Base-by-base conservation (phyloP, 768 basidiomycete species). In the Cystobasidiopsis lactophilus region DNA sequence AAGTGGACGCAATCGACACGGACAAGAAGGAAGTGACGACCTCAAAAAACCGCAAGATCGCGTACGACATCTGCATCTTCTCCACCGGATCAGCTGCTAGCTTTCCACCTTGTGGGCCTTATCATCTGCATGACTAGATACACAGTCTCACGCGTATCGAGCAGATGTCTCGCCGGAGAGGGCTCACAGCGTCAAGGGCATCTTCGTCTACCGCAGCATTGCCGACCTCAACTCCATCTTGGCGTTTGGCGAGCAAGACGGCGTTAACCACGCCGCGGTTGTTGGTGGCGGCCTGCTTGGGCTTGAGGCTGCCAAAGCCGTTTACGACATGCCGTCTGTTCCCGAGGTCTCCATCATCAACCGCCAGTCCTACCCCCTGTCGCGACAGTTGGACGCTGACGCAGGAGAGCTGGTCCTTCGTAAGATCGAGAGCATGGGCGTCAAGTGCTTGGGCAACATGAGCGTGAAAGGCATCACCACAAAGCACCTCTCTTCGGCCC, bases 131-230 rank as follows among this genome's bases (percentile, higher is more conserved):
- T n/a, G n/a, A n/a, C n/a, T n/a, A n/a, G n/a, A n/a, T n/a, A n/a
- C n/a, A n/a, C n/a, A n/a, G n/a, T n/a, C n/a, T n/a, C n/a, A n/a
- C n/a, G n/a, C n/a, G n/a, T n/a, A n/a, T n/a, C n/a, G n/a, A n/a
- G n/a, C n/a, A 26, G 79, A 77, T 59, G 66, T 75, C 31, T 67
- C 74, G 3, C 58, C 66, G 1, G 67, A 69, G 29, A 59, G 67
- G 16, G 67, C 69, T 3, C 65, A 62, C 18, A 63, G 59, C 29
- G 72, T 70, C 5, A 69, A 69, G 35, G 80, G 81, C 3, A 66
- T 78, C 2, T 81, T 80, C 54, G 78, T 79, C 0, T 83, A 83
- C 60, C 74, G 81, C 30, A 80, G 75, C 55, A 74, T 83, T 41
- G 66, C 75, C 21, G 81, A 83, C 60, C 67, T 83, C 39, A 73